Conservation (phyloP, 176 grass and related monocot genomes). For the Tillandsia leiboldiana region DNA sequence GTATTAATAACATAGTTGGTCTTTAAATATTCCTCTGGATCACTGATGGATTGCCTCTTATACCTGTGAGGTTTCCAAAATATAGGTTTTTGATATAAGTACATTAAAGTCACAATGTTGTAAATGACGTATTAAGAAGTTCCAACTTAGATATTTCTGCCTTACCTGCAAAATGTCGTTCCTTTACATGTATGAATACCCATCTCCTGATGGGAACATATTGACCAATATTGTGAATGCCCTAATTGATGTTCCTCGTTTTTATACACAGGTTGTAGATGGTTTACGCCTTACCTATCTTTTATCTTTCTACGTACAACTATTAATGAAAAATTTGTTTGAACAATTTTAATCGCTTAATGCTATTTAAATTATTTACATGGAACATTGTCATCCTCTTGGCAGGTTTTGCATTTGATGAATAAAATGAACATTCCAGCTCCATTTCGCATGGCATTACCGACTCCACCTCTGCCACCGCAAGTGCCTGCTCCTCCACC, state of each 20-base stretch:
- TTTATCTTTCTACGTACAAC: not conserved
- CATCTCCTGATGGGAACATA: constrained; percentile 86
- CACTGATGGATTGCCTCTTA: no score
- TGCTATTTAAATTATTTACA: not conserved
- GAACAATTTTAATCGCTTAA: not conserved
- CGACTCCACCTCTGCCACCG: constrained; percentile 67
- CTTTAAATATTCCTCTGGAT: no score
- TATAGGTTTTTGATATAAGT: not conserved
- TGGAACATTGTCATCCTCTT: not conserved
- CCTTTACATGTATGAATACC: constrained; percentile 73
- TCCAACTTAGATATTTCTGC: not conserved
- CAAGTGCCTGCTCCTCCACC: constrained; percentile 38
- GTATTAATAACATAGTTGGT: no score
- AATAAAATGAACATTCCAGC: constrained; percentile 97
- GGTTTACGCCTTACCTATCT: constrained; percentile 15
- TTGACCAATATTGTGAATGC: constrained; percentile 87
- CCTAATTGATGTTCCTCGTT: constrained; percentile 77
- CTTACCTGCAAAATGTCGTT: constrained; percentile 6
- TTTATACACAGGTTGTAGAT: constrained; percentile 71
- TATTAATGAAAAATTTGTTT: not conserved
- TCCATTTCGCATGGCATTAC: constrained; percentile 93
- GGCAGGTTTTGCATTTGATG: constrained; percentile 94
- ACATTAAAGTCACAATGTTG: not conserved
- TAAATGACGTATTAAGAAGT: not conserved
- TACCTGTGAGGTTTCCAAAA: no score